Evolutionary conservation across 2,329 filamentous ascomycete species (phyloP).

Genomic region (Xylariaceae sp.): DNA sequence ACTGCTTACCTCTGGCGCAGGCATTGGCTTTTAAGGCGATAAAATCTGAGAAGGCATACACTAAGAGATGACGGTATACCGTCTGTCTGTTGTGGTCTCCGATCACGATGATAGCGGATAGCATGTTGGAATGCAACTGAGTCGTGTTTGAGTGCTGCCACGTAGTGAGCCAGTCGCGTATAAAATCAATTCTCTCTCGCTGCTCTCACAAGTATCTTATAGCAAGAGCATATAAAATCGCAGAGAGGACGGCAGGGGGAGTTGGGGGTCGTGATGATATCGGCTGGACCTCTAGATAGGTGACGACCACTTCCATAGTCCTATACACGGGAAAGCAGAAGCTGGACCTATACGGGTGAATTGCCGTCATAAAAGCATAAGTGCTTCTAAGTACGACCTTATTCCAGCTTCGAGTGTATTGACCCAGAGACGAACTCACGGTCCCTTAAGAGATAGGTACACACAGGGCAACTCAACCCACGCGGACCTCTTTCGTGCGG

Average conservation of each 20-base stretch:
- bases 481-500: no score
- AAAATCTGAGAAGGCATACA: no score
- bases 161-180: constrained; percentile 17
- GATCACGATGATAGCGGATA: neutral
- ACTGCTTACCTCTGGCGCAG: neutral
- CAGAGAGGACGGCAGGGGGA: no score
- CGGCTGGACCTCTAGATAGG: no score
- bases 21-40: no score
- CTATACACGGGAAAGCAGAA: neutral
- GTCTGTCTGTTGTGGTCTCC: constrained; percentile 7
- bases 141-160: constrained; percentile 23
- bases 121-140: neutral
- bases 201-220: no score
- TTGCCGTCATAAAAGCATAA: neutral
- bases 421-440: neutral
- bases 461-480: no score
- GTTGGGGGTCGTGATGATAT: no score
- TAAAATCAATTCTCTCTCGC: no score
- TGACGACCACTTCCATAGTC: no score
- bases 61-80: neutral
- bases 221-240: no score
- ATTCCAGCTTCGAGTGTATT: neutral
- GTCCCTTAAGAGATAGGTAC: no score
- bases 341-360: neutral
- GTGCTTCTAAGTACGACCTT: neutral